Evolutionary conservation across 345 rosid species (phyloP).

Genomic region (Gossypium sturtianum): DNA sequence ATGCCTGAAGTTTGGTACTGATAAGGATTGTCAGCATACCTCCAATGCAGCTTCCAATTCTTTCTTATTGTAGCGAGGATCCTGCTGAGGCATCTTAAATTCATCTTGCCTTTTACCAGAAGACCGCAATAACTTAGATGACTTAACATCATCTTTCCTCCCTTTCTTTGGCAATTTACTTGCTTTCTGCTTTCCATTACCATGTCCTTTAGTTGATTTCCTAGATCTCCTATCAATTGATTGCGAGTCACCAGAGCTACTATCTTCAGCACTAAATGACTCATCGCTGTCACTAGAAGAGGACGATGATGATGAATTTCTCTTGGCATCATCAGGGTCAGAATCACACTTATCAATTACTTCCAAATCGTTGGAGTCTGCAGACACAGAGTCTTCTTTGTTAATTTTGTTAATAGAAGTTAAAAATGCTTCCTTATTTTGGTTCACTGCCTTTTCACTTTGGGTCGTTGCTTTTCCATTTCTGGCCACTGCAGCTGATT

Average conservation of each 20-base stretch:
- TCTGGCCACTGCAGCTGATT: conserved; percentile 7
- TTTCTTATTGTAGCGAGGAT: conserved; percentile 26
- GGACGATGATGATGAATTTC: conserved; percentile 3
- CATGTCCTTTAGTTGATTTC: background rate
- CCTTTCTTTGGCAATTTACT: conserved; percentile 5
- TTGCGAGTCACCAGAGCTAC: conserved; percentile 10
- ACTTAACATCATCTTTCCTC: conserved; percentile 1
- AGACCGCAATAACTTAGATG: conserved; percentile 17
- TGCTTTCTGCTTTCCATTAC: background rate
- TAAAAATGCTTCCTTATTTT: conserved; percentile 15
- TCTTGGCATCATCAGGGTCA: background rate
- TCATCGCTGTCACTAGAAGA: conserved; percentile 16
- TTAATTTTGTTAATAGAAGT: conserved; percentile 21
- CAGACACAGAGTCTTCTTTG: background rate
- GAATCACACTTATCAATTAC: background rate
- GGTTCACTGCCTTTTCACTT: background rate
- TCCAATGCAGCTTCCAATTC: conserved; percentile 35
- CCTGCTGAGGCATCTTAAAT: conserved; percentile 20
- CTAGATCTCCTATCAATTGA: background rate
- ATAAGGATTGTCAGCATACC: conserved; percentile 17
- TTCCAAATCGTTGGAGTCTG: conserved; percentile 7
- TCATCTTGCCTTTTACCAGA: conserved; percentile 18
- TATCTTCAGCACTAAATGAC: conserved; percentile 1
- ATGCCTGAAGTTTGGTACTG: background rate
- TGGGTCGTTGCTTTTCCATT: conserved; percentile 5